Evolutionary conservation across 176 grass and related monocot genomes (phyloP).

Genomic region (Carex cristatella): DNA sequence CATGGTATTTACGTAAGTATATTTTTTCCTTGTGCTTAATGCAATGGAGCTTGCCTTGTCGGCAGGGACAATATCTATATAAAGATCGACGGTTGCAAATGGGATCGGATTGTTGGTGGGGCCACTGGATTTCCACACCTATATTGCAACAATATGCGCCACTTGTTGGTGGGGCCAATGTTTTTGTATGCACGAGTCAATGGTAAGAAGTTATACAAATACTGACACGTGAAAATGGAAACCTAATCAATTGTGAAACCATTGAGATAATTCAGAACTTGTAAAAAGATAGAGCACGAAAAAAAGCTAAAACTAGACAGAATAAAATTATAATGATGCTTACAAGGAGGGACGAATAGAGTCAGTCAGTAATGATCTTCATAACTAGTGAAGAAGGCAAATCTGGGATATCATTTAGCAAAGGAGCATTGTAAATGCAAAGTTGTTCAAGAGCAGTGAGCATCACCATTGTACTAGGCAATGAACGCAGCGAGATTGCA

Average conservation of each 20-base stretch:
- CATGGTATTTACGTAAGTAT: neutral
- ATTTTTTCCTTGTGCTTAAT: neutral
- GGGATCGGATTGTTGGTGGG: no score
- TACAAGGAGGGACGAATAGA: no score
- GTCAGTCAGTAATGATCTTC: neutral
- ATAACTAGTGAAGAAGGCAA: slow-evolving; percentile 11
- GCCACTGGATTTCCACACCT: no score
- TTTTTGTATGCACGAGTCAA: neutral
- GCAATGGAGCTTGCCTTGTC: no score
- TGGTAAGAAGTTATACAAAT: neutral
- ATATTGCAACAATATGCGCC: no score
- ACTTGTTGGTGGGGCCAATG: no score
- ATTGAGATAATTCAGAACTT: neutral
- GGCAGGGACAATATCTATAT: neutral
- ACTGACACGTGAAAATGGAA: neutral
- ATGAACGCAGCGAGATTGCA: slow-evolving; percentile 21
- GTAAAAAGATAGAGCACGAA: neutral
- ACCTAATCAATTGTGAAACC: neutral
- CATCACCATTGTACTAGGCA: slow-evolving; percentile 2
- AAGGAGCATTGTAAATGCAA: neutral
- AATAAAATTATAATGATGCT: no score
- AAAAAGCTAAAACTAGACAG: neutral
- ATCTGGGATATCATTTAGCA: slow-evolving; percentile 22
- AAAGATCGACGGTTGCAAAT: no score
- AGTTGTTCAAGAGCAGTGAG: neutral